Evolutionary conservation across 1,284 basidiomycete species (phyloP).

Genomic region (Lignosus rhinocerotis): DNA sequence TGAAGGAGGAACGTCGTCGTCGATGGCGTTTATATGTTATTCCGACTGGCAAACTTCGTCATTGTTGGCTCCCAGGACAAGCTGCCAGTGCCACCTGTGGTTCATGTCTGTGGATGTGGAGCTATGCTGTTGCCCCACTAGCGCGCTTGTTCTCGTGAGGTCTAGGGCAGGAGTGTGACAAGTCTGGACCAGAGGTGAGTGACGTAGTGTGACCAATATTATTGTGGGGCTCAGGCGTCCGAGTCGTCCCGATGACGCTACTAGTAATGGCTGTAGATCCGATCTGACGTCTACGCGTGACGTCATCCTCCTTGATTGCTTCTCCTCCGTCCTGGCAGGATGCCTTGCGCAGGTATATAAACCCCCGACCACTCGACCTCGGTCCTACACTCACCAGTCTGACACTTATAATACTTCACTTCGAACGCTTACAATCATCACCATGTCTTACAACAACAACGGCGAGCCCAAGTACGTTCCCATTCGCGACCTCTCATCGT

Average conservation of each 20-base stretch:
- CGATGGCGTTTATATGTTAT: neutral
- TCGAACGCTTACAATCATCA: neutral
- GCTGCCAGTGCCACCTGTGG: no score
- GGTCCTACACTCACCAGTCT: neutral
- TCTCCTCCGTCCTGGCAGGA: neutral
- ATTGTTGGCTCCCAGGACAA: no score
- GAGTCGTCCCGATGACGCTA: neutral
- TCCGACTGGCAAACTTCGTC: neutral
- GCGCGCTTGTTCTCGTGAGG: no score
- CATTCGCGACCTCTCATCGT: neutral
- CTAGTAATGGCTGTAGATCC: neutral
- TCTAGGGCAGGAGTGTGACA: neutral
- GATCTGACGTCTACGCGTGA: neutral
- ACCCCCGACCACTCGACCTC: neutral
- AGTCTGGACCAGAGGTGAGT: neutral
- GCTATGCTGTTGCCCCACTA: neutral
- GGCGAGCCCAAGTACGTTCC: slow-evolving; percentile 24
- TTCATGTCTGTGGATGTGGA: no score
- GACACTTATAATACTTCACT: no score
- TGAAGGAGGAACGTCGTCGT: neutral
- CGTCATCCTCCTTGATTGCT: neutral
- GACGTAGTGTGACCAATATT: neutral
- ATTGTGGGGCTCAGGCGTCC: neutral
- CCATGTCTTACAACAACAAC: slow-evolving; percentile 20
- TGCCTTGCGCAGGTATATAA: neutral